A percentile compares a stretch with the other conserved stretches of the same genome.
Evolutionary conservation across 2,329 filamentous ascomycete species (phyloP).

Genomic region (Chlorencoelia australis): DNA sequence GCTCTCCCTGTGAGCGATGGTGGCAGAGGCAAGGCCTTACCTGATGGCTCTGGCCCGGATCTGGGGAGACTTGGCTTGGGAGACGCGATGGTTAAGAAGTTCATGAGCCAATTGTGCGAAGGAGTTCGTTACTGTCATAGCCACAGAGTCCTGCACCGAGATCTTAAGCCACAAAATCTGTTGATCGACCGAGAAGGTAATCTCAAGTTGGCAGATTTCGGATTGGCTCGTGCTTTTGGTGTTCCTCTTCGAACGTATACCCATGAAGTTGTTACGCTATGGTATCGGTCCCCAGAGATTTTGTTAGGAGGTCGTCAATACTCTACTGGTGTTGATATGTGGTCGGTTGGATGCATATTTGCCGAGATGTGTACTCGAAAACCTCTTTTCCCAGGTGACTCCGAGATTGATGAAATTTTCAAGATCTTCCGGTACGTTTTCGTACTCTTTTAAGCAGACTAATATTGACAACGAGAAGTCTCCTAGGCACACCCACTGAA

Average conservation of each 20-base stretch:
- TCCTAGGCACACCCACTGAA: slow-evolving; percentile 77
- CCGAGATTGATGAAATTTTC: slow-evolving; percentile 90
- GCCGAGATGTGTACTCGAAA: slow-evolving; percentile 95
- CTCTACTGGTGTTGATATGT: slow-evolving; percentile 92
- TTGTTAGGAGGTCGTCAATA: slow-evolving; percentile 84
- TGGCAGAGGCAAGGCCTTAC: slow-evolving; percentile 74
- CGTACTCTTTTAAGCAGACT: background rate
- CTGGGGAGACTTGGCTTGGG: slow-evolving; percentile 62
- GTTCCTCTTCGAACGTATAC: slow-evolving; percentile 87
- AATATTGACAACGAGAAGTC: slow-evolving; percentile 32
- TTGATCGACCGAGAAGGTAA: slow-evolving; percentile 81
- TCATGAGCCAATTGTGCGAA: slow-evolving; percentile 80
- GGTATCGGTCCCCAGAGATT: slow-evolving; percentile 88
- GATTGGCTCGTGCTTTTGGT: slow-evolving; percentile 80
- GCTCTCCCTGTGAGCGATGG: slow-evolving; percentile 74
- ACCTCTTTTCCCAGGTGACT: slow-evolving; percentile 85
- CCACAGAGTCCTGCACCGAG: slow-evolving; percentile 77
- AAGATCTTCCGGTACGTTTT: slow-evolving; percentile 72
- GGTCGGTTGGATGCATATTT: slow-evolving; percentile 90
- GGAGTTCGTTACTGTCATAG: slow-evolving; percentile 84
- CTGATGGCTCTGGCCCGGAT: slow-evolving; percentile 59
- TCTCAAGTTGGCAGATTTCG: slow-evolving; percentile 84
- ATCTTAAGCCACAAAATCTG: slow-evolving; percentile 85
- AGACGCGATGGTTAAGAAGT: slow-evolving; percentile 78
- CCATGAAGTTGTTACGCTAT: slow-evolving; percentile 88